A percentile compares a stretch with the other conserved stretches of the same genome.
phyloP scores from a whole-genome alignment of 2,329 filamentous ascomycete species.

The Pseudogymnoascus sp. region DNA sequence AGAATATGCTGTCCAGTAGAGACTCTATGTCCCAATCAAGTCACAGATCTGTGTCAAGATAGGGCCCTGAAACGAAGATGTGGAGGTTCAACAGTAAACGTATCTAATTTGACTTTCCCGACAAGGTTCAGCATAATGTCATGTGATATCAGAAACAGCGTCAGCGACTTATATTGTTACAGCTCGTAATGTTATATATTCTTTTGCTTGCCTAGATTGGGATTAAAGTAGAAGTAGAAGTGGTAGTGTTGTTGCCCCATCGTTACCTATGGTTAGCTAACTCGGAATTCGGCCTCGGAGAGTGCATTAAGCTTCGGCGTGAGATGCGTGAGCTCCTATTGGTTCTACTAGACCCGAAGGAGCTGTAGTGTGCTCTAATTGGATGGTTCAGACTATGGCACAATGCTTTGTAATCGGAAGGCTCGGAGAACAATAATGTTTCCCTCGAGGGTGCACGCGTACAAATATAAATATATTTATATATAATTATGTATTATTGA shows the following conservation, averaged over 20 bases:
- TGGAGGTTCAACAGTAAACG: background rate
- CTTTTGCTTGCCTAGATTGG: background rate
- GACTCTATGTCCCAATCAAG: background rate
- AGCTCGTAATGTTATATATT: background rate
- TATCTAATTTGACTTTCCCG: background rate
- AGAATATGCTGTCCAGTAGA: background rate
- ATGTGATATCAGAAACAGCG: background rate
- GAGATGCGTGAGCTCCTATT: background rate
- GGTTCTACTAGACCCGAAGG: background rate
- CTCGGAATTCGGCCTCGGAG: background rate
- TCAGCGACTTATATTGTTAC: background rate
- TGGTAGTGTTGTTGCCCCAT: background rate
- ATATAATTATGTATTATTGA: background rate
- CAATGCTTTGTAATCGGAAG: slow-evolving; percentile 4
- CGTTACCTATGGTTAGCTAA: background rate
- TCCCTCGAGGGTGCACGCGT: background rate
- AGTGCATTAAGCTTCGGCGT: background rate
- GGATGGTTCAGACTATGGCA: background rate
- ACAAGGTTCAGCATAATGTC: background rate
- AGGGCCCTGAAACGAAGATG: background rate
- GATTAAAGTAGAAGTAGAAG: background rate
- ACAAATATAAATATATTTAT: background rate
- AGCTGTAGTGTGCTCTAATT: background rate
- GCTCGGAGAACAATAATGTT: background rate
- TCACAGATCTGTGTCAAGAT: background rate